These are phyloP conservation scores for Phoma sp. DNA, from an alignment of 2,329 filamentous ascomycete genomes.

Conservation along the genomic window DNA sequence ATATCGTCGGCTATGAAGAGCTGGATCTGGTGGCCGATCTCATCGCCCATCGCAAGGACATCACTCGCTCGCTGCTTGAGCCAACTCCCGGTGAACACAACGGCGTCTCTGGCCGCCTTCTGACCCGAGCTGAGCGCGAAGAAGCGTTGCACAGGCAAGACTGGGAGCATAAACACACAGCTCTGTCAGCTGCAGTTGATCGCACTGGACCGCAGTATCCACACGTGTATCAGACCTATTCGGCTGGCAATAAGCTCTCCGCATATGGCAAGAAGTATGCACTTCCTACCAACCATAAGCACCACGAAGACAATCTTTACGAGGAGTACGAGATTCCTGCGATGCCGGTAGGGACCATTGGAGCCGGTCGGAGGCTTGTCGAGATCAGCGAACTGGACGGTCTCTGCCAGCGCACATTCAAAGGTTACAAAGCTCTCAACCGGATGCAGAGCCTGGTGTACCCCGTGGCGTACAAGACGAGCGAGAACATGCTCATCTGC, in stretches of 20 bases:
- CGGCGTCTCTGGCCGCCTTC: constrained; percentile 62
- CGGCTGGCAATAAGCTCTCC: constrained; percentile 85
- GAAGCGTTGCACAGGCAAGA: constrained; percentile 78
- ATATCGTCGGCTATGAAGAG: constrained; percentile 91
- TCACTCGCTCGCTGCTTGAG: constrained; percentile 52
- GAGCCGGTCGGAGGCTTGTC: constrained; percentile 75
- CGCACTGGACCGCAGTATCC: constrained; percentile 80
- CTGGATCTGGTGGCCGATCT: constrained; percentile 91
- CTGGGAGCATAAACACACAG: constrained; percentile 79
- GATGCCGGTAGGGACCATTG: constrained; percentile 75
- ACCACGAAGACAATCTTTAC: constrained; percentile 77
- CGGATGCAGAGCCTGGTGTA: constrained; percentile 98
- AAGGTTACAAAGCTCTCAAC: constrained; percentile 90
- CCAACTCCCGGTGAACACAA: constrained; percentile 48
- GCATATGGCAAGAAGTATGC: constrained; percentile 81
- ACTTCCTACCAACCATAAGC: constrained; percentile 76
- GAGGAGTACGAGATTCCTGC: constrained; percentile 91
- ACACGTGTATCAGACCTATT: constrained; percentile 86
- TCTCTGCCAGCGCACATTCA: constrained; percentile 88
- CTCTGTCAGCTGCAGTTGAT: constrained; percentile 73
- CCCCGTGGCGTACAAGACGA: constrained; percentile 92
- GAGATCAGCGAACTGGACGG: constrained; percentile 84
- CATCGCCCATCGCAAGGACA: constrained; percentile 75
- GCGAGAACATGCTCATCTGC: constrained; percentile 98
- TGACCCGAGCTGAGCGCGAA: constrained; percentile 79